Evolutionary conservation across 805 yeast genomes (phyloP), one percentile per base, ranked within the genome.

Genomic region (Danielia oregonensis): DNA sequence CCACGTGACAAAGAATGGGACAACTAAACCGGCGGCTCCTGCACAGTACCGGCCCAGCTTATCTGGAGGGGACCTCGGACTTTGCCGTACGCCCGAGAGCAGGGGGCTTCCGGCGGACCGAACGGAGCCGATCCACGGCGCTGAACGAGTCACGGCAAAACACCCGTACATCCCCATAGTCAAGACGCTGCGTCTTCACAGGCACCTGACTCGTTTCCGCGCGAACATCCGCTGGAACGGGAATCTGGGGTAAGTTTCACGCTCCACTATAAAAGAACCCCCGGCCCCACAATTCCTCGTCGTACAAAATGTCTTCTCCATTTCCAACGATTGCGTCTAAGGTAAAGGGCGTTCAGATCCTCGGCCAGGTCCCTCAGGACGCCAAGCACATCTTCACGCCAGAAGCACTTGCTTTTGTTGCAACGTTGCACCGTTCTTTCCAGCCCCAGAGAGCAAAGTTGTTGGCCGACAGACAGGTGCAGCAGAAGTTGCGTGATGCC

Each of bases 391-490:
- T 80, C 46, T 68, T 77, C 50, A 73, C 78, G 37, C 58, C 70
- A 12, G 86, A 67, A 48, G 84, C 89, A 4, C 63, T 84, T 38
- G 80, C 77, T 33, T 79, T 84, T 46, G 74, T 84, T 39, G 86
- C 84, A 17, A 65, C 84, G 22, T 68, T 84, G 42, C 93, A 84
- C 60, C 76, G 87, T 55, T 69, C 82, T 33, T 84, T 84, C 70
- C 79, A 83, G 56, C 63, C 54, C 24, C 75, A 70, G 32, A 75
- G 93, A 61, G 65, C 71, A 47, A 63, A 70, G 40, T 65, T 83
- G 42, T 65, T 84, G 45, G 71, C 68, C 30, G 78, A 79, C 62
- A 74, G 93, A 65, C 72, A 76, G 49, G 52, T 55, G 12, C 76
- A 76, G 30, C 91, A 84, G 61, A 61, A 64, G 29, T 62, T 65